phyloP scores from a whole-genome alignment of 371 early-diverging fungal genomes.

The Zancudomyces culisetae region DNA sequence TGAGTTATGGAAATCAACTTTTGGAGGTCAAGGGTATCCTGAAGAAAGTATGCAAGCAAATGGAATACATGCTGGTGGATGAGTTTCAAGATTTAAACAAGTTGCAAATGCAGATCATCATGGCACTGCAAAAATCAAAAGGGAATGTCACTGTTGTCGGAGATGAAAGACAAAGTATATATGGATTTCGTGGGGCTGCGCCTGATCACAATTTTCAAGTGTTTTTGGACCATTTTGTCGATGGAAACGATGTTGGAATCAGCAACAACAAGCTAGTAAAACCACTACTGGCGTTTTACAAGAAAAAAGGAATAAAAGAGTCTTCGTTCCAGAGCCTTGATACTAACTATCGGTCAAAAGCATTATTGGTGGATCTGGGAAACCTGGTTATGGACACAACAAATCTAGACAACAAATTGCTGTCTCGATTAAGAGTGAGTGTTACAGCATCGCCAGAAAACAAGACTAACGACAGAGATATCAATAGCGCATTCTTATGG shows the following conservation, averaged over 20 bases:
- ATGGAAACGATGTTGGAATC: slow-evolving; percentile 10
- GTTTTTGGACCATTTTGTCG: slow-evolving; percentile 25
- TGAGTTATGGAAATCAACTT: slow-evolving; percentile 21
- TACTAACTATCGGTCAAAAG: slow-evolving; percentile 37
- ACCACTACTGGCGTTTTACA: too few relatives aligned
- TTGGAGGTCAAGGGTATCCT: slow-evolving; percentile 12
- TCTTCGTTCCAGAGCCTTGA: slow-evolving; percentile 20
- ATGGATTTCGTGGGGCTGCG: slow-evolving; percentile 38
- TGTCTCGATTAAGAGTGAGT: slow-evolving; percentile 7
- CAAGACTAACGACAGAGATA: slow-evolving; percentile 20
- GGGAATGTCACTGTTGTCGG: slow-evolving; percentile 36
- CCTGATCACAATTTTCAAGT: slow-evolving; percentile 28
- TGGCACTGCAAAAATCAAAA: slow-evolving; percentile 11
- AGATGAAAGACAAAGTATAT: slow-evolving; percentile 42
- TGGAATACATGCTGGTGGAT: slow-evolving; percentile 32
- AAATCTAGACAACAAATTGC: slow-evolving; percentile 17
- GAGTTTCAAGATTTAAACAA: slow-evolving; percentile 49
- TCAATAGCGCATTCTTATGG: slow-evolving; percentile 19
- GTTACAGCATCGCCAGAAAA: slow-evolving; percentile 6
- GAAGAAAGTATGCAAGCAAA: slow-evolving; percentile 8
- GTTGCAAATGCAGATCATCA: slow-evolving; percentile 33
- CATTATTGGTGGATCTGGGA: slow-evolving; percentile 26
- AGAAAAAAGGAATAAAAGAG: background rate
- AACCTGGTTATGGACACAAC: slow-evolving; percentile 25
- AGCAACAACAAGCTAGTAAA: too few relatives aligned